Percentiles rank a stretch among this genome's conserved stretches.
These are phyloP conservation scores for Lodderomyces theae DNA, from an alignment of 1,139 yeast species.

Conservation along the genomic window DNA sequence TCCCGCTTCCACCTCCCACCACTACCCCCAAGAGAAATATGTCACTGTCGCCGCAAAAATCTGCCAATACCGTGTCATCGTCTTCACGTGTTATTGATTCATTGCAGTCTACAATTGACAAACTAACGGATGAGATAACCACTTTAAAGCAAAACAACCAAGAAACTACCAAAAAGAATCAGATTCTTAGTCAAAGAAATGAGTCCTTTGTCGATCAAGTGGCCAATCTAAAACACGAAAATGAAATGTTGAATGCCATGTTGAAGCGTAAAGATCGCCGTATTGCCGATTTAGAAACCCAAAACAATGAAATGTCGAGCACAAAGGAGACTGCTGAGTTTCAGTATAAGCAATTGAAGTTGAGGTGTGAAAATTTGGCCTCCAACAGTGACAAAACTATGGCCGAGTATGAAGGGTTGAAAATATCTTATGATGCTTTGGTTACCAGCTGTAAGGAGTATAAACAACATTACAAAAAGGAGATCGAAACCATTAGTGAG, in stretches of 20 bases:
- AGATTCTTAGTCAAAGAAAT: conserved; percentile 47
- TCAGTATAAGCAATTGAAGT: conserved; percentile 48
- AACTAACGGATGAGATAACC: conserved; percentile 51
- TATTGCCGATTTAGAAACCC: conserved; percentile 58
- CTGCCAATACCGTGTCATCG: background rate
- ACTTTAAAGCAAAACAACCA: conserved; percentile 37
- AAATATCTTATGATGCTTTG: conserved; percentile 62
- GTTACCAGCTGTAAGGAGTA: conserved; percentile 56
- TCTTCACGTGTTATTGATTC: conserved; percentile 49
- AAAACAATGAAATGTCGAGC: conserved; percentile 45
- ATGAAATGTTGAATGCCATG: conserved; percentile 62
- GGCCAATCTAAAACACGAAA: conserved; percentile 69
- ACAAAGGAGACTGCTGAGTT: conserved; percentile 45
- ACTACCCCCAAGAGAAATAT: no score
- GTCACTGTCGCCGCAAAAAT: conserved; percentile 1
- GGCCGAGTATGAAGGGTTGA: conserved; percentile 56
- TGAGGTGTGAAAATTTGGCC: conserved; percentile 48
- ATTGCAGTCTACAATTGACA: conserved; percentile 52
- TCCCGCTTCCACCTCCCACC: no score
- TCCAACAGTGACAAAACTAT: conserved; percentile 45
- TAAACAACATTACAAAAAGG: conserved; percentile 47
- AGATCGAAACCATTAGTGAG: conserved; percentile 26
- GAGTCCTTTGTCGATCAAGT: conserved; percentile 63
- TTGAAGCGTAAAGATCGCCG: conserved; percentile 64
- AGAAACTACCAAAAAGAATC: conserved; percentile 48